Evolutionary conservation across 2,329 filamentous ascomycete genomes (phyloP), one percentile per base, ranked within the genome.

Genomic region (Alternaria sp.): DNA sequence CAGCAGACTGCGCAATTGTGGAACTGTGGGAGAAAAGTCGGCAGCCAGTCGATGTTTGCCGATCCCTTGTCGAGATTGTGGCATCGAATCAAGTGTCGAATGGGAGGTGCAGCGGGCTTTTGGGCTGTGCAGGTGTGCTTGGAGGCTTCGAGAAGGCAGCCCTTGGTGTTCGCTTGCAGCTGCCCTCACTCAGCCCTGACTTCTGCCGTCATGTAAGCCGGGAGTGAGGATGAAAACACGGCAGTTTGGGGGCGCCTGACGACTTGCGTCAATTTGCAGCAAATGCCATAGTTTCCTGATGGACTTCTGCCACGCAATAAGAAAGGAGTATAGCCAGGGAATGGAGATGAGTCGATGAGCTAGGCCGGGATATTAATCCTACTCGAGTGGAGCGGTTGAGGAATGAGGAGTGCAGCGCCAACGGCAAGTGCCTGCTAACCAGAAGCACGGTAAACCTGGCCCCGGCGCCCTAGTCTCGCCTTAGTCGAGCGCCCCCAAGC

Each of bases 71-170:
- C 52, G 16, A 54, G 52, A 47, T 39, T 54, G 8, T 28, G 20
- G 42, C 49, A 51, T 41, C 11, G 14, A 20, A 12, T 28, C 22
- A 22, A 26, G 20, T 42, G 41, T 24, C 28, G 51, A 44, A 53
- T 53, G 46, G 24, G 46, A 38, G 46, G 46, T 49, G 46, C 46
- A 34, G 46, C 46, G 46, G 46, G 46, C 46, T 24, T 36, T 22
- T 16, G 49, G 49, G 36, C 49, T 51, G 36, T 51, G 49, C 18
- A 36, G 49, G 24, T 18, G 32, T 48, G 8, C 46, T 36, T 24
- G 30, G 34, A 51, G 26, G 42, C 36, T 56, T 56, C 54, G 36
- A 56, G 54, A 56, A 56, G 54, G 44, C 44, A 28, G 51, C 20
- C 34, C 53, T 41, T 28, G 49, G 34, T 39, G 22, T 34, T 51